These are phyloP conservation scores for Limnanthes douglasii DNA, from an alignment of 345 rosid species.

Conservation along the genomic window DNA sequence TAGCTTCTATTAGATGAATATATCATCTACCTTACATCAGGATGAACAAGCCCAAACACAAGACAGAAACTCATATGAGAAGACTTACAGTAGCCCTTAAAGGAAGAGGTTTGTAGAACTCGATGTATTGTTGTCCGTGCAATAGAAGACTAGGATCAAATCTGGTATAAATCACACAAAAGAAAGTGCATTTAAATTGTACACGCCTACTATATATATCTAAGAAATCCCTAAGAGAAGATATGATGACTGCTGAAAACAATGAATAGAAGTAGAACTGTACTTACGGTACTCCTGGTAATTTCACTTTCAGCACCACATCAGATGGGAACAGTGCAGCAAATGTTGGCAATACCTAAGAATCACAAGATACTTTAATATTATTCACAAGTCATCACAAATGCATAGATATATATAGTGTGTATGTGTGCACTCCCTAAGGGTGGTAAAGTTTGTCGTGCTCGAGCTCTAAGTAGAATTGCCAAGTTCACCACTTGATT, in stretches of 20 bases:
- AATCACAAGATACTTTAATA: background rate
- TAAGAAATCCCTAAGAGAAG: too few species aligned
- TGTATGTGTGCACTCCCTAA: too few species aligned
- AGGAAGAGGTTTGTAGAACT: slow-evolving; percentile 66
- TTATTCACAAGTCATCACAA: background rate
- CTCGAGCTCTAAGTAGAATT: too few species aligned
- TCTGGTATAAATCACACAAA: slow-evolving; percentile 19
- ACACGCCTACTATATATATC: too few species aligned
- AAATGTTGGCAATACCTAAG: slow-evolving; percentile 83
- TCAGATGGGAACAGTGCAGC: slow-evolving; percentile 35
- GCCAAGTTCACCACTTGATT: too few species aligned
- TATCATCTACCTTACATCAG: background rate
- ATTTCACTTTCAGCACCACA: slow-evolving; percentile 8
- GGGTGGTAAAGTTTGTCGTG: too few species aligned
- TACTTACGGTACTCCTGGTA: slow-evolving; percentile 60
- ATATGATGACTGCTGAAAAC: background rate
- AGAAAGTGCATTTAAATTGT: too few species aligned
- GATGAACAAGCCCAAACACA: background rate
- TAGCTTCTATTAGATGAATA: background rate
- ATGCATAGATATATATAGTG: too few species aligned
- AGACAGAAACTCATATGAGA: background rate
- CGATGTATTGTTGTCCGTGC: slow-evolving; percentile 86
- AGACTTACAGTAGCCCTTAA: slow-evolving; percentile 51
- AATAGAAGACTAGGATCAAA: slow-evolving; percentile 57
- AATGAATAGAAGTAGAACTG: background rate